Evolutionary conservation across 1,139 yeast species (phyloP).

Genomic region (Diutina catenulata): DNA sequence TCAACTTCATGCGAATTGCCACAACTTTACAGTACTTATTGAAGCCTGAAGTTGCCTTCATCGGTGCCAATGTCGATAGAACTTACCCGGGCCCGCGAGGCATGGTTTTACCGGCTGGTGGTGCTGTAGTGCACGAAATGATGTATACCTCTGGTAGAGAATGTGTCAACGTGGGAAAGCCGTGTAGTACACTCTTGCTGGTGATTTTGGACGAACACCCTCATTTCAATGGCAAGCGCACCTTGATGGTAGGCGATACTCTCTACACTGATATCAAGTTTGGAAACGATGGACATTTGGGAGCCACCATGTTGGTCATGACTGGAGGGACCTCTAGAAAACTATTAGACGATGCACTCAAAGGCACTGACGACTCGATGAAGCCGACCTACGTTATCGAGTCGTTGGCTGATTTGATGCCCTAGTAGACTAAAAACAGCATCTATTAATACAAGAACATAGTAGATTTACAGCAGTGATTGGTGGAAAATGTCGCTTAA

Average conservation of each 20-base stretch:
- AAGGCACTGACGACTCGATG: background rate
- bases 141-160: slow-evolving; percentile 23
- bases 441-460: too few species aligned
- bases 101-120: slow-evolving; percentile 29
- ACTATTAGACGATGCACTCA: background rate
- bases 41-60: slow-evolving; percentile 17
- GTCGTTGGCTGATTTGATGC: too few species aligned
- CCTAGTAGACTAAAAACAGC: too few species aligned
- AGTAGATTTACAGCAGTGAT: too few species aligned
- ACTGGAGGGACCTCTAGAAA: background rate
- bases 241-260: slow-evolving; percentile 34
- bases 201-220: slow-evolving; percentile 19
- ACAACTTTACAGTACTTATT: slow-evolving; percentile 28
- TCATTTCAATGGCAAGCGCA: slow-evolving; percentile 16
- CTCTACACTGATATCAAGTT: slow-evolving; percentile 32
- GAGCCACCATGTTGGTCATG: slow-evolving; percentile 14
- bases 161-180: slow-evolving; percentile 28
- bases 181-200: slow-evolving; percentile 13
- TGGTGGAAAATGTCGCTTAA: too few species aligned
- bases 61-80: slow-evolving; percentile 30
- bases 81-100: slow-evolving; percentile 31
- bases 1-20: slow-evolving; percentile 28
- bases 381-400: slow-evolving; percentile 2
- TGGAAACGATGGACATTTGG: slow-evolving; percentile 27
- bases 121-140: slow-evolving; percentile 30